A percentile compares a stretch with the other conserved stretches of the same genome.
Conservation (phyloP, 257 asterid genomes). For the Lithospermum erythrorhizon region DNA sequence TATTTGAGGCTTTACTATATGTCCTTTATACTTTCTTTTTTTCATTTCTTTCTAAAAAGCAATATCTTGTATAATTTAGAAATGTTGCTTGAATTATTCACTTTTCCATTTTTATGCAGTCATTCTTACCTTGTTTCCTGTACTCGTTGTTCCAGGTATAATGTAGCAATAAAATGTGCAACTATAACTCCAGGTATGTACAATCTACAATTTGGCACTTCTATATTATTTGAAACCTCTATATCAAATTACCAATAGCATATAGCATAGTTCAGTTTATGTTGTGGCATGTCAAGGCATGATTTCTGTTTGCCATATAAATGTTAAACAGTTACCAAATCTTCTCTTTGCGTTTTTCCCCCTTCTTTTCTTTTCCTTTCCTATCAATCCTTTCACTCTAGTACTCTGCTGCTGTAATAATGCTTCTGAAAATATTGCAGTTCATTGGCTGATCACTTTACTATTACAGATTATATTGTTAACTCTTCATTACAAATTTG, state of each 20-base stretch:
- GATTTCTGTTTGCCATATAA: too few relatives aligned
- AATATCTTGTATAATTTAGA: not conserved
- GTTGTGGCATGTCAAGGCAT: not conserved
- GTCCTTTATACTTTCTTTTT: not conserved
- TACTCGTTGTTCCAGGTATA: slow-evolving; percentile 39
- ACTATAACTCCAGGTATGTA: slow-evolving; percentile 73
- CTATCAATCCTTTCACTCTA: not conserved
- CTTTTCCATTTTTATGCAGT: not conserved
- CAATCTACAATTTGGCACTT: not conserved
- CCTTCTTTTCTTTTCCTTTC: too few relatives aligned
- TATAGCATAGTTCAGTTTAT: not conserved
- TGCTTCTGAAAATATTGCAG: not conserved
- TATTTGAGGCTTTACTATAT: not conserved
- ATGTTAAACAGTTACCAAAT: not conserved
- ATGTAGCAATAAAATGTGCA: slow-evolving; percentile 81
- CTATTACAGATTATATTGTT: not conserved
- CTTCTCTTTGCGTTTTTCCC: not conserved
- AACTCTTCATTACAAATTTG: not conserved
- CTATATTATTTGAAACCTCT: too few relatives aligned
- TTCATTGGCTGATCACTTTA: not conserved
- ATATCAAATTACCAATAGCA: too few relatives aligned
- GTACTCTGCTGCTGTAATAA: not conserved
- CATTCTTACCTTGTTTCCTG: not conserved
- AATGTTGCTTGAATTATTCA: not conserved
- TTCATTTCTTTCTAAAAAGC: not conserved